A percentile compares a stretch with the other conserved stretches of the same genome.
Evolutionary conservation across 345 rosid species (phyloP).

Genomic region (Luvunga scandens): DNA sequence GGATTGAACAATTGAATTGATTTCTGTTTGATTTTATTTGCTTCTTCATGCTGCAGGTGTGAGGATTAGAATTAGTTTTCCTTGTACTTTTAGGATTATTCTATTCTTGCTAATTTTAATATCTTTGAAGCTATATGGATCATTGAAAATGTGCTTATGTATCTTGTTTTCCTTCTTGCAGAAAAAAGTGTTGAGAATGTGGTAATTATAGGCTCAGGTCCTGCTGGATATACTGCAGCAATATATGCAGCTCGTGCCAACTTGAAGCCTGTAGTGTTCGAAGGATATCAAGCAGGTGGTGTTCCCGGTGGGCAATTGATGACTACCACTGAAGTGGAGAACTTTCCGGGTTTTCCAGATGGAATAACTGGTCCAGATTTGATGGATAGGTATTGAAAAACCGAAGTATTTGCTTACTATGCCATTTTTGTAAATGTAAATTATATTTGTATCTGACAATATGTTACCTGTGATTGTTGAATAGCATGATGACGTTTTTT

Average conservation of each 20-base stretch:
- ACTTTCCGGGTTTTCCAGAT: conserved; percentile 97
- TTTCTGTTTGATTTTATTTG: background rate
- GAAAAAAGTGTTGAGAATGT: conserved; percentile 76
- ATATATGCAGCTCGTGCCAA: conserved; percentile 98
- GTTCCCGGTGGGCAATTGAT: conserved; percentile 99
- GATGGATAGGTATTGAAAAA: conserved; percentile 72
- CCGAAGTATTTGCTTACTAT: background rate
- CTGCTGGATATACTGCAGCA: conserved; percentile 97
- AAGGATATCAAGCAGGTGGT: conserved; percentile 95
- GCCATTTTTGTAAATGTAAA: conserved; percentile 2
- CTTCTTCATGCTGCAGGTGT: background rate
- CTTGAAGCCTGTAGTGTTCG: conserved; percentile 93
- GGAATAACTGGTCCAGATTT: conserved; percentile 98
- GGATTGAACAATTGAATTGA: background rate
- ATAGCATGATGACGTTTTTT: conserved; percentile 7
- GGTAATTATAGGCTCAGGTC: conserved; percentile 94
- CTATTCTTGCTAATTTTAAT: background rate
- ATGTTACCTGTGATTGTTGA: background rate
- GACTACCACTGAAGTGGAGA: conserved; percentile 99
- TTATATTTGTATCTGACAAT: background rate
- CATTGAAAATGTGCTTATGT: background rate
- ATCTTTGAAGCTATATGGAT: background rate
- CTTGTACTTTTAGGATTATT: background rate
- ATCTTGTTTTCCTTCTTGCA: conserved; percentile 31
- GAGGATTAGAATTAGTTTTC: background rate